Base-by-base conservation (phyloP, 1,284 basidiomycete species). In the Afroboletus lepidellus region DNA sequence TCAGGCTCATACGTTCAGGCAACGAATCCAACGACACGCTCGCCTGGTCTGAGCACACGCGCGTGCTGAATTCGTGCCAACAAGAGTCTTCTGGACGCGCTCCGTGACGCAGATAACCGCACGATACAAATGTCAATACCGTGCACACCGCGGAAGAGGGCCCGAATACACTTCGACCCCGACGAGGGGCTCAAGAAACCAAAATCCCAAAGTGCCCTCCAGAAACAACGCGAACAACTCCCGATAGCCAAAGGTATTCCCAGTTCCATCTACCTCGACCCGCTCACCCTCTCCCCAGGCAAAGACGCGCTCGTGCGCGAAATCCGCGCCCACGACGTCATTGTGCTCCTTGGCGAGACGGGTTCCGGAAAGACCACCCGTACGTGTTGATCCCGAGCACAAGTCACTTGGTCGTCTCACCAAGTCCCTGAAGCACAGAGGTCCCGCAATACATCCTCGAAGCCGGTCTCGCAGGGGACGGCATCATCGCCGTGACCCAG, bases 301-400 rank as follows among this genome's bases (percentile, higher is more conserved):
- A 84, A 81, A 63, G 81, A 87, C 25, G 83, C 84, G 34, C 80
- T 97, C 27, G 72, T 94, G 27, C 77, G 85, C 50, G 84, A 87
- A 65, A 85, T 96, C 46, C 72, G 78, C 39, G 74, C 81, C 41
- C 85, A 96, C 69, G 91, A 97, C 67, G 93, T 97, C 4, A 90
- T 91, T 1, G 85, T 99, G 46, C 79, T 99, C 23, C 77, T 99
- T 16, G 96, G 95, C 48, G 96, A 99, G 73, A 99, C 96, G 0
- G 97, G 96, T 33, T 97, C 94, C 24, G 96, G 96, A 56, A 99
- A 99, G 75, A 98, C 96, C 0, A 99, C 96, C 43, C 95, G 92
- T 92, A 72, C 60, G 87, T 57, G 41, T 46, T 54, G 18, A 43
- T 46, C 16, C 37, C 15, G 8, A 25, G 18, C 46, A 47, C 43